Base-by-base conservation (phyloP, 1,139 yeast species). In the Pichia sp. region DNA sequence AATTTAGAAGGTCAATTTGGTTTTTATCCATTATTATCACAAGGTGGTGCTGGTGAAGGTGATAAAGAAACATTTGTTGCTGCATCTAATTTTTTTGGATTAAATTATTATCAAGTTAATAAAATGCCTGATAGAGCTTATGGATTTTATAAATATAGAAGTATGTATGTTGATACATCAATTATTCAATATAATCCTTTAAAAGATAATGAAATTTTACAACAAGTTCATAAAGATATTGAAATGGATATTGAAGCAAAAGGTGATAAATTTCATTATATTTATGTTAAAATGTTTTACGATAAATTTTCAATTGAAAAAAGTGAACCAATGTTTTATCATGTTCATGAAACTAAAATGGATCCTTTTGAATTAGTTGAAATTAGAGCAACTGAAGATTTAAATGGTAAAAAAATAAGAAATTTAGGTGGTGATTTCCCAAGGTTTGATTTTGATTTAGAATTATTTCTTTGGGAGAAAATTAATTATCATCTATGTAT, bases 181-280 rank as follows among this genome's bases (percentile, higher is more conserved):
- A 81, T 82, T 82, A 82, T 82, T 5, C 90, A 82, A 58, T 78
- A 69, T 50, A 81, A 80, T 57, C 87, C 90, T 0, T 68, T 71
- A 3, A 74, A 69, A 47, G 89, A 82, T 59, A 76, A 64, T 51
- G 59, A 65, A 33, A 51, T 58, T 23, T 57, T 61, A 34, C 40
- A 51, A 30, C 41, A 51, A 12, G 54, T 51, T 30, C 40, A 42
- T 23, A 47, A 43, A 24, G 40, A 25, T 3, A 42, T 50, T 8
- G 52, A 47, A 10, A 39, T 45, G 8, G 39, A 36, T 16, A 44
- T 54, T 30, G 38, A 48, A 7, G 38, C 34, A 5, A 16, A 41
- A 6, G 46, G 41, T 2, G 48, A 51, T 4, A 26, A 48, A 3
- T 56, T 53, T 26, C 43, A 41, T 3, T 58, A 58, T 43, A 49